Evolutionary conservation across 495 filamentous ascomycete species (phyloP).

Genomic region (Clohesyomyces aquaticus): DNA sequence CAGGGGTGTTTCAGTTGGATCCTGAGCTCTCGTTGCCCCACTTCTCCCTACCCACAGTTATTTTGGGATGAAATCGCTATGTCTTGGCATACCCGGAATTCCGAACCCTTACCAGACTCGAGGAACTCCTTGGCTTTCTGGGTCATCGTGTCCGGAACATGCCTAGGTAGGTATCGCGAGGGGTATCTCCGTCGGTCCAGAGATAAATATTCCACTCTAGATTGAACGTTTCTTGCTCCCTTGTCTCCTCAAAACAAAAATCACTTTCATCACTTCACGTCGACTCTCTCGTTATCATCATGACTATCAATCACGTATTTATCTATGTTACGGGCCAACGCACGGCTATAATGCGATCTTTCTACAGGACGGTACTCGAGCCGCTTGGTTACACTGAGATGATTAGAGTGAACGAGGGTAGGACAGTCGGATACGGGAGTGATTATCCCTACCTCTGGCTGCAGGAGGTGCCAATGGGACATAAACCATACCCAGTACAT

Average conservation of each 20-base stretch:
- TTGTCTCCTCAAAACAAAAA: neutral
- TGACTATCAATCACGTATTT: conserved; percentile 45
- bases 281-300: conserved; percentile 17
- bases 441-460: conserved; percentile 45
- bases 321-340: conserved; percentile 29
- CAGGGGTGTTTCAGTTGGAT: no score
- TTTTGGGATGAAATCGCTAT: no score
- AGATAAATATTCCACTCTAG: no score
- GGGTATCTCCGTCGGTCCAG: neutral
- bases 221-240: no score
- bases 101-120: neutral
- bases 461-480: conserved; percentile 27
- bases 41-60: no score
- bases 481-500: conserved; percentile 24
- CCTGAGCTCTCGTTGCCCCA: no score
- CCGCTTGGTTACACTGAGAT: conserved; percentile 42
- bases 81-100: neutral
- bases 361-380: conserved; percentile 34
- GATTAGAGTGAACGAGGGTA: conserved; percentile 24
- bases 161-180: neutral
- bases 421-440: conserved; percentile 35
- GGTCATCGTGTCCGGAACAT: neutral
- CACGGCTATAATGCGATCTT: conserved; percentile 34
- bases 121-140: neutral
- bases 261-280: neutral